phyloP scores from a whole-genome alignment of 208 protist genomes.

The Porcisia hertigi region DNA sequence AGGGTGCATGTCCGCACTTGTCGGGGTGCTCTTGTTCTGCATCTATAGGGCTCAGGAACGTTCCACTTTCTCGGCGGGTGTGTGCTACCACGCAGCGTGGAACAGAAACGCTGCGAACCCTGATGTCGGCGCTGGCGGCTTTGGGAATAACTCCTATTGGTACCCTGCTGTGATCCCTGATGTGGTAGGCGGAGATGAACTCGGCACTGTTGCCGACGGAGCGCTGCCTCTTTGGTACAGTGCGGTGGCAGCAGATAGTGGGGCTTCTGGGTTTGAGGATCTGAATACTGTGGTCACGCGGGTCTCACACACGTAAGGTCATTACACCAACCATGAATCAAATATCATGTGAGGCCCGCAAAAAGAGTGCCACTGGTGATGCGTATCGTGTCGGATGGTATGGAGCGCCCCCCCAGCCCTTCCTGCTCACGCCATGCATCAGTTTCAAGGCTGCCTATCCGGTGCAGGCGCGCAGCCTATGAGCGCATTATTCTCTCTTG shows the following conservation, averaged over 20 bases:
- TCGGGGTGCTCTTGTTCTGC: slow-evolving; percentile 33
- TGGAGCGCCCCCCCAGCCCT: neutral
- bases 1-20: slow-evolving; percentile 39
- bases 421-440: neutral
- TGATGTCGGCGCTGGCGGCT: neutral
- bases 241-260: neutral
- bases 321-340: neutral
- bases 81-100: neutral
- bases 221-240: neutral
- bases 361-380: neutral
- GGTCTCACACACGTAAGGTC: neutral
- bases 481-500: neutral
- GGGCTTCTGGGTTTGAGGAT: neutral
- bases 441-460: neutral
- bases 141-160: neutral
- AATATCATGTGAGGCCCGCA: neutral
- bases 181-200: neutral
- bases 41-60: slow-evolving; percentile 15
- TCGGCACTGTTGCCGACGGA: neutral
- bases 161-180: neutral
- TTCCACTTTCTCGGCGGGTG: neutral
- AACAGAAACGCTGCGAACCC: neutral
- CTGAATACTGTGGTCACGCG: too few species aligned
- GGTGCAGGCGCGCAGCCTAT: neutral
- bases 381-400: neutral